Evolutionary conservation across 2,329 filamentous ascomycete genomes (phyloP).

Genomic region (Escovopsis sp.): DNA sequence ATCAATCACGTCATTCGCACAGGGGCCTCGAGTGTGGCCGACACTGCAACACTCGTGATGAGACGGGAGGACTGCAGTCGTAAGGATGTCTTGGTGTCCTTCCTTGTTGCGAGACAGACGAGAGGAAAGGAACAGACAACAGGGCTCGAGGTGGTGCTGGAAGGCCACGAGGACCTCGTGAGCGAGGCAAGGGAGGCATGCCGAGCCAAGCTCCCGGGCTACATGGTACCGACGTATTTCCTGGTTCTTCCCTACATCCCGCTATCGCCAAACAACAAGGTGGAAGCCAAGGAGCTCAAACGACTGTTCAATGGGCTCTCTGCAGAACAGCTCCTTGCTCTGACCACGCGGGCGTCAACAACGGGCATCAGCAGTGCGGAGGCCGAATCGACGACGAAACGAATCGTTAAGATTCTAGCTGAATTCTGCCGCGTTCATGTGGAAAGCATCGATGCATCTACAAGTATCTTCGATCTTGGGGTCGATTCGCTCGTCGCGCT

Average conservation of each 20-base stretch:
- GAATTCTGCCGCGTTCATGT: slow-evolving; percentile 32
- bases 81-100: slow-evolving; percentile 71
- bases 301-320: slow-evolving; percentile 47
- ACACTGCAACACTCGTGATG: slow-evolving; percentile 61
- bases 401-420: slow-evolving; percentile 38
- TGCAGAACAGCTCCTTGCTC: slow-evolving; percentile 42
- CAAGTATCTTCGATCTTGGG: slow-evolving; percentile 72
- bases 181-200: slow-evolving; percentile 45
- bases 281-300: slow-evolving; percentile 56
- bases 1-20: slow-evolving; percentile 71
- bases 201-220: slow-evolving; percentile 52
- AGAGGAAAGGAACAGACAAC: background rate
- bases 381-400: slow-evolving; percentile 24
- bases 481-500: slow-evolving; percentile 80
- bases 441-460: slow-evolving; percentile 31
- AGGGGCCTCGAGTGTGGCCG: slow-evolving; percentile 39
- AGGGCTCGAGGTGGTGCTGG: slow-evolving; percentile 9
- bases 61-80: slow-evolving; percentile 51
- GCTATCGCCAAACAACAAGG: slow-evolving; percentile 79
- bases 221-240: slow-evolving; percentile 86
- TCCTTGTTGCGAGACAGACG: slow-evolving; percentile 30
- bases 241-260: slow-evolving; percentile 58
- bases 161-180: slow-evolving; percentile 20
- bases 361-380: slow-evolving; percentile 3
- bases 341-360: slow-evolving; percentile 22